Evolutionary conservation across 306 rosid species (phyloP).

Genomic region (Vigna angularis): DNA sequence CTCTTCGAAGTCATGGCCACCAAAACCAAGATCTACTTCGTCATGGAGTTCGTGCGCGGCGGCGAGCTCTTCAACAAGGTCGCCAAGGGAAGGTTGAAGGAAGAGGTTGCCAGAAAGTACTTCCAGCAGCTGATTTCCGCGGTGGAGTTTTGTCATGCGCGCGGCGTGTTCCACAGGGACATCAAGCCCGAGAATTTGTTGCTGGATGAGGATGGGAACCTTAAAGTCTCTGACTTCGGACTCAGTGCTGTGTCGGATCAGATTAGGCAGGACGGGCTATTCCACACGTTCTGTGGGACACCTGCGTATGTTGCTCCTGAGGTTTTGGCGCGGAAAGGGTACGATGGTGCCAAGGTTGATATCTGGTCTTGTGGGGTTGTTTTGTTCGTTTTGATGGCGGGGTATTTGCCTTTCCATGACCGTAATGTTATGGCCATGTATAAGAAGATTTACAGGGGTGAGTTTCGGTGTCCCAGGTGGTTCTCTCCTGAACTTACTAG

Average conservation of each 20-base stretch:
- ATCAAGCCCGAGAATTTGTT: conserved; percentile 66
- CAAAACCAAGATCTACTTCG: conserved; percentile 64
- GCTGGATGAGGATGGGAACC: conserved; percentile 59
- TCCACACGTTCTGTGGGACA: conserved; percentile 74
- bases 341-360: conserved; percentile 62
- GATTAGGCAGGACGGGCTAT: conserved; percentile 62
- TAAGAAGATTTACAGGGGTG: conserved; percentile 63
- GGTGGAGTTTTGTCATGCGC: conserved; percentile 61
- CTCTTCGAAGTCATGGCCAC: conserved; percentile 77
- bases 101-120: conserved; percentile 57
- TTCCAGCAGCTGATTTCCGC: conserved; percentile 70
- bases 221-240: conserved; percentile 74
- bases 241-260: conserved; percentile 66
- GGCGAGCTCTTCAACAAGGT: conserved; percentile 71
- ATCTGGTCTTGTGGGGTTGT: conserved; percentile 71
- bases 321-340: conserved; percentile 58
- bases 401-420: conserved; percentile 60
- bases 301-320: conserved; percentile 76
- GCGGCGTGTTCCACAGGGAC: conserved; percentile 69
- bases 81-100: conserved; percentile 59
- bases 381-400: conserved; percentile 60
- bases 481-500: conserved; percentile 48
- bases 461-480: conserved; percentile 63
- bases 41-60: conserved; percentile 65
- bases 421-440: conserved; percentile 56